Conservation (phyloP, 1,284 basidiomycete genomes). For the Tylopilus sp. region DNA sequence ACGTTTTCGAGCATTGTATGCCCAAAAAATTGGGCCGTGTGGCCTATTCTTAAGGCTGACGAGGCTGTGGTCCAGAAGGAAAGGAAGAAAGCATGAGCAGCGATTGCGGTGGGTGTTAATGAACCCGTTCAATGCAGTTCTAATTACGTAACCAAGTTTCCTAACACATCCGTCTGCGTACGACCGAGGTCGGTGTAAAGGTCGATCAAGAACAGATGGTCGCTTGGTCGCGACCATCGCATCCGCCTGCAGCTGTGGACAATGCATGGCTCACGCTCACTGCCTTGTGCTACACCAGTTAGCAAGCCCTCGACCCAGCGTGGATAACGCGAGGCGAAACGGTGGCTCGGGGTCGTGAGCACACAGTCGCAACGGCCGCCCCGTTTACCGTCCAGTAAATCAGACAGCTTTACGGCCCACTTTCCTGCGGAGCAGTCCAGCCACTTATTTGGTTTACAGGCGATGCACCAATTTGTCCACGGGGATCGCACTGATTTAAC, state of each 20-base stretch:
- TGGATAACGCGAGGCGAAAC: constrained; percentile 6
- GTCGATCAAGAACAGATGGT: background rate
- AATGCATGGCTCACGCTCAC: background rate
- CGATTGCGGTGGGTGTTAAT: constrained; percentile 17
- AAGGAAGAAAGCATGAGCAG: constrained; percentile 23
- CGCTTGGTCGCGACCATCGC: background rate
- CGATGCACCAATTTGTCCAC: constrained; percentile 10
- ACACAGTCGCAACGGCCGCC: background rate
- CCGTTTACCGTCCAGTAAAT: background rate
- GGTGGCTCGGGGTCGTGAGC: background rate
- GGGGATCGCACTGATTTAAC: background rate
- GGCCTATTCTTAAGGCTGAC: constrained; percentile 32
- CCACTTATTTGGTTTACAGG: constrained; percentile 1
- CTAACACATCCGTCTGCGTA: background rate
- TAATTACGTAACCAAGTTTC: constrained; percentile 19
- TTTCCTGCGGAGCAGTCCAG: background rate
- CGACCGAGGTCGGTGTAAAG: background rate
- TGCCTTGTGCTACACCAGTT: background rate
- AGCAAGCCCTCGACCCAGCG: constrained; percentile 20
- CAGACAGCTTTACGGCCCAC: constrained; percentile 12
- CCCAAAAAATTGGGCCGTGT: constrained; percentile 18
- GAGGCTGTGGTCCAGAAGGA: constrained; percentile 25
- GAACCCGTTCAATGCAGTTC: constrained; percentile 24
- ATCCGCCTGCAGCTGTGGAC: background rate
- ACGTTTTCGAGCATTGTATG: constrained; percentile 22